Evolutionary conservation across 2,329 filamentous ascomycete species (phyloP).

Genomic region (Fusarium papillatum): DNA sequence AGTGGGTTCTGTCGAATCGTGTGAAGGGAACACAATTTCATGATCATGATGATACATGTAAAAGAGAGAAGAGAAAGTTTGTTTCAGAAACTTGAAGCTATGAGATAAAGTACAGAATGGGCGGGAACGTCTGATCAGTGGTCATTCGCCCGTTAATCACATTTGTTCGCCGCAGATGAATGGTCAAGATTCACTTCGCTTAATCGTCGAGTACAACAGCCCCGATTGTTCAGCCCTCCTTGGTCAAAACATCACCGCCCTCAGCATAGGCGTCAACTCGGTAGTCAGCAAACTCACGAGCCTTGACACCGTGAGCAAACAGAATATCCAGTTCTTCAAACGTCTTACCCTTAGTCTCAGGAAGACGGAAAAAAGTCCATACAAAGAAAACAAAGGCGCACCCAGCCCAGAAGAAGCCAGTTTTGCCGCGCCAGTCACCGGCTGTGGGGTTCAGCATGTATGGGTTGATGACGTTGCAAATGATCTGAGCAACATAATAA

Average conservation of each 20-base stretch:
- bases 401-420: conserved; percentile 58
- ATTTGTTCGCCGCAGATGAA: not conserved
- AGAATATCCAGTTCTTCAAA: conserved; percentile 68
- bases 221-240: not conserved
- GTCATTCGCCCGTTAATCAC: not conserved
- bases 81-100: too few species aligned
- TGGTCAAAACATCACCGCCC: conserved; percentile 12
- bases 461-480: conserved; percentile 43
- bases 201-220: not conserved
- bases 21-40: not conserved
- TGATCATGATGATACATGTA: not conserved
- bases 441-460: conserved; percentile 46
- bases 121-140: not conserved
- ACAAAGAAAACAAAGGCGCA: conserved; percentile 49
- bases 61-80: too few species aligned
- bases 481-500: conserved; percentile 39
- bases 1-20: not conserved
- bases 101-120: not conserved
- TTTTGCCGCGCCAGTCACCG: conserved; percentile 45
- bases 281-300: conserved; percentile 53
- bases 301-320: conserved; percentile 57
- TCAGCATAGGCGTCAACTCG: conserved; percentile 48
- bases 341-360: conserved; percentile 59
- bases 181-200: not conserved
- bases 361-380: conserved; percentile 65